phyloP scores from a whole-genome alignment of 2,329 filamentous ascomycete species.

The Pyricularia sp. region DNA sequence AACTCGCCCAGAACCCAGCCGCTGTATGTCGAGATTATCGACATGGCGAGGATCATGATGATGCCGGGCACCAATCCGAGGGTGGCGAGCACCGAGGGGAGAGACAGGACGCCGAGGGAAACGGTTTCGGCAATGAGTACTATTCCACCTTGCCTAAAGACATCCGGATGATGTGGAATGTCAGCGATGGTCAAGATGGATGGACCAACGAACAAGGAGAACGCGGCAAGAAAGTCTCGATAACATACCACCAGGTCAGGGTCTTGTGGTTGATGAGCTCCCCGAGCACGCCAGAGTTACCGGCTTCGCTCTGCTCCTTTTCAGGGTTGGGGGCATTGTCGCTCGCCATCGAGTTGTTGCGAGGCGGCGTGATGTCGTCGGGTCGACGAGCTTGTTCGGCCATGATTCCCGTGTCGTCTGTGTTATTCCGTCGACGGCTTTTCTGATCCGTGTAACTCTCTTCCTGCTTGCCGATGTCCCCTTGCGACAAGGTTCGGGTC shows the following conservation, averaged over 20 bases:
- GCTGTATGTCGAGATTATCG: conserved; percentile 58
- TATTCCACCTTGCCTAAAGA: conserved; percentile 31
- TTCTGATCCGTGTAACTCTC: neutral
- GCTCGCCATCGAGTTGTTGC: neutral
- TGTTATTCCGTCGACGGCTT: neutral
- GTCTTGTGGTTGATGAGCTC: conserved; percentile 3
- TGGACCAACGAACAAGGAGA: neutral
- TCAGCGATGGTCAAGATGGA: neutral
- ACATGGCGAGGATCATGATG: conserved; percentile 56
- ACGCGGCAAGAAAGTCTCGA: neutral
- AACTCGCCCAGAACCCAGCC: conserved; percentile 54
- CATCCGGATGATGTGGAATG: neutral
- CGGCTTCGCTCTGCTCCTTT: neutral
- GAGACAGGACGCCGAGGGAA: conserved; percentile 53
- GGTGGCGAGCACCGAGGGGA: conserved; percentile 64
- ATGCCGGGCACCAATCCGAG: conserved; percentile 66
- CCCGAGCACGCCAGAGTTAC: conserved; percentile 1
- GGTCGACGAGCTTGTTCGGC: neutral
- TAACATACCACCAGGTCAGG: conserved; percentile 3
- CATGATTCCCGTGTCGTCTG: neutral
- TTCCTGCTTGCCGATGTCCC: neutral
- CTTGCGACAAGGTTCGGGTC: neutral
- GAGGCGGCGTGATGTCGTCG: neutral
- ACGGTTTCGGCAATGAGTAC: conserved; percentile 34
- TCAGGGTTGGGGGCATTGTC: neutral